Base-by-base conservation (phyloP, 73 alveolate genomes). In the Paramecium tetraurelia region DNA sequence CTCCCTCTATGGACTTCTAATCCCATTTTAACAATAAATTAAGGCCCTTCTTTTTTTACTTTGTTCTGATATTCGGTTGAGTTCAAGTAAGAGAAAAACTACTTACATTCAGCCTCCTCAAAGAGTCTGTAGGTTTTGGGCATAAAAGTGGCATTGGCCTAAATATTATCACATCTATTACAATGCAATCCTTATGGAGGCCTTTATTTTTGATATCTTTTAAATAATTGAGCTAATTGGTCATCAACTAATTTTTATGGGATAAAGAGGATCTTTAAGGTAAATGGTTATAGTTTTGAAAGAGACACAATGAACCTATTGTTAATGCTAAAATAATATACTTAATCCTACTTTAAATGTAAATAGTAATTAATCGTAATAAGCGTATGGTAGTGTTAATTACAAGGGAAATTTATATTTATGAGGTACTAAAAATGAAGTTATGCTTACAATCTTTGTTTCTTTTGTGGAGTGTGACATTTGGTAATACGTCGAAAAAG, bases 1-100 rank as follows among this genome's bases (percentile, higher is more conserved):
- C 71, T 35, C 1, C 93, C 93, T 69, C 93, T 76, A 38, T 88
- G 93, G 31, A 88, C 86, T 29, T 88, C 93, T 70, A 53, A 69
- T 41, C 93, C 93, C 58, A 33, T n/a, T 22, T 89, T 89, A 16
- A 50, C 77, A 24, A 71, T 89, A 41, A 89, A 71, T 40, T 59
- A 77, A 22, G 76, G 72, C 0, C 92, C 94, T 14, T 71, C 89
- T 27, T 24, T 71, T 4, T 31, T 16, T 0, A 70, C 46, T 11
- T 58, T 7, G 2, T 89, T 59, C 46, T 38, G 10, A 50, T 89
- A 89, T n/a, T 89, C 89, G 4, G 8, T 16, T 9, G 94, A 71
- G 11, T 89, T 31, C 24, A 89, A 44, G 12, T 43, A 89, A 9
- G 27, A 24, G 68, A 89, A 89, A 80, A 89, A 89, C 27, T n/a